A percentile compares a stretch with the other conserved stretches of the same genome.
These are phyloP conservation scores for Kuraishia hungarica DNA, from an alignment of 805 yeast species.

Conservation along the genomic window DNA sequence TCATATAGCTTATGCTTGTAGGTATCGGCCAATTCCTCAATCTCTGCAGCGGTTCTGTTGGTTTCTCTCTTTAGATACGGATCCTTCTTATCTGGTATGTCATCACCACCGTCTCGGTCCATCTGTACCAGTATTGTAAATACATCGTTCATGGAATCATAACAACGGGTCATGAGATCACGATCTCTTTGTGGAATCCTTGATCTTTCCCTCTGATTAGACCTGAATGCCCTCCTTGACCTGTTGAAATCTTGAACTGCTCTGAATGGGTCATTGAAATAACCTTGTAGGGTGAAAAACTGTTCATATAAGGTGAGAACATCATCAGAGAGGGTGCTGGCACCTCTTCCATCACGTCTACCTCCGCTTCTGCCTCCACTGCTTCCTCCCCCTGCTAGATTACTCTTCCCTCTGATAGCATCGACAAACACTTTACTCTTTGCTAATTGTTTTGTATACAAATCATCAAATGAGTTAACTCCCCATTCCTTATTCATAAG, in stretches of 20 bases:
- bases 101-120: neutral
- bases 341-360: neutral
- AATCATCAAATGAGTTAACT: constrained; percentile 10
- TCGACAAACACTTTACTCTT: neutral
- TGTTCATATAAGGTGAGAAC: constrained; percentile 8
- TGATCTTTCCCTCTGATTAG: neutral
- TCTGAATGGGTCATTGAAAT: constrained; percentile 7
- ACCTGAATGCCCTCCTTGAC: neutral
- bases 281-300: constrained; percentile 10
- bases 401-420: neutral
- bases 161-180: neutral
- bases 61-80: neutral
- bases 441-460: constrained; percentile 4
- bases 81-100: neutral
- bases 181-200: neutral
- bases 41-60: neutral
- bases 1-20: constrained; percentile 11
- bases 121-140: neutral
- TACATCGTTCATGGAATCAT: neutral
- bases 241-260: constrained; percentile 1
- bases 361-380: neutral
- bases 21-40: constrained; percentile 4
- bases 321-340: constrained; percentile 1
- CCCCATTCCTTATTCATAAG: constrained; percentile 19
- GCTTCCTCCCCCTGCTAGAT: neutral